A percentile compares a stretch with the other conserved stretches of the same genome.
These are phyloP conservation scores for Hysterangium stoloniferum DNA, from an alignment of 768 basidiomycete genomes.

Conservation along the genomic window DNA sequence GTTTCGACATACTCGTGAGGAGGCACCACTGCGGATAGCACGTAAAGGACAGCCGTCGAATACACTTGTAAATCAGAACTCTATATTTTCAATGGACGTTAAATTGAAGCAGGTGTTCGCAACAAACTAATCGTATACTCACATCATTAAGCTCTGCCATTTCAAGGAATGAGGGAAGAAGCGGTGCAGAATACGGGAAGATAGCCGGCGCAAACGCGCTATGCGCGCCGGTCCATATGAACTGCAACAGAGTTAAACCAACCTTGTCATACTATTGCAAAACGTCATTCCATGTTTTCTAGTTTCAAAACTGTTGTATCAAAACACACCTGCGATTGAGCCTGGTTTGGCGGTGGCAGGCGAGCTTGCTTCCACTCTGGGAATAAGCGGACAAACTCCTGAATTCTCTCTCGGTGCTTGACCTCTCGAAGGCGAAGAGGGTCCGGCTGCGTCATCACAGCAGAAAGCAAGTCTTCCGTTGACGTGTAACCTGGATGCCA, in stretches of 20 bases:
- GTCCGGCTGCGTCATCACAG: constrained; percentile 45
- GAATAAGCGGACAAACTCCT: constrained; percentile 49
- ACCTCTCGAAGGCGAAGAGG: constrained; percentile 52
- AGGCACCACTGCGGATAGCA: constrained; percentile 75
- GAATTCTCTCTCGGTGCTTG: constrained; percentile 48
- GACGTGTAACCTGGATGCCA: constrained; percentile 66
- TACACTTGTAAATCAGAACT: constrained; percentile 74
- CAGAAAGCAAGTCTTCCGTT: constrained; percentile 42
- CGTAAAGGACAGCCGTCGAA: constrained; percentile 71
- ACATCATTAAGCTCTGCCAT: constrained; percentile 84
- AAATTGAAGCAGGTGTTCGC: constrained; percentile 10
- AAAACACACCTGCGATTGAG: constrained; percentile 70
- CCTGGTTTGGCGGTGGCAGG: constrained; percentile 78
- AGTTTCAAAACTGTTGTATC: not conserved
- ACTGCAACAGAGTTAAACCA: constrained; percentile 71
- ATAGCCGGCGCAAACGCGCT: constrained; percentile 65
- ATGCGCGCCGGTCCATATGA: constrained; percentile 74
- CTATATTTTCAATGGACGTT: not conserved
- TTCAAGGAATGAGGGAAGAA: constrained; percentile 60
- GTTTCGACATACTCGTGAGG: constrained; percentile 56
- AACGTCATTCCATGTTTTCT: not conserved
- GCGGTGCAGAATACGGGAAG: constrained; percentile 67
- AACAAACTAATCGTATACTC: constrained; percentile 1
- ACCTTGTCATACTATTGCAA: constrained; percentile 71
- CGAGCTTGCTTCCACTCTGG: constrained; percentile 67